These are phyloP conservation scores for Talaromyces marneffei DNA, from an alignment of 2,329 filamentous ascomycete genomes.

Conservation along the genomic window DNA sequence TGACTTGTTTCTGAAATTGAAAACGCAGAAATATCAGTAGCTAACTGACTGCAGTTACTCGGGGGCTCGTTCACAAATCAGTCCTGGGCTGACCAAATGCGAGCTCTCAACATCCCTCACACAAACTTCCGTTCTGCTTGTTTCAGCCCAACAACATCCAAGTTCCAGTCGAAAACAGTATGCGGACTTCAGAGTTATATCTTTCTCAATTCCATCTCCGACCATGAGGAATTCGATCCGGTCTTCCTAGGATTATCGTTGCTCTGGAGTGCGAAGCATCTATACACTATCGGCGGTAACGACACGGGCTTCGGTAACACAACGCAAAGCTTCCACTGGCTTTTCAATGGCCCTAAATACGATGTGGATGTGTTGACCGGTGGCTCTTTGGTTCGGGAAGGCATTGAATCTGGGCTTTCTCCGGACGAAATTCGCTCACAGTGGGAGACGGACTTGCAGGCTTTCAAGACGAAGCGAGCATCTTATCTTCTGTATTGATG, in stretches of 20 bases:
- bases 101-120: conserved; percentile 1
- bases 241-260: conserved; percentile 8
- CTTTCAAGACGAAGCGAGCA: conserved; percentile 1
- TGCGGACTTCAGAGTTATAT: conserved; percentile 10
- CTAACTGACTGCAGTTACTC: conserved; percentile 7
- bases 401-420: conserved; percentile 8
- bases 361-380: conserved; percentile 11
- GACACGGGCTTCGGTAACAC: conserved; percentile 11
- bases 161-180: conserved; percentile 8
- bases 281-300: background rate
- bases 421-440: conserved; percentile 9
- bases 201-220: background rate
- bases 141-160: conserved; percentile 12
- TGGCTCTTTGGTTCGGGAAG: conserved; percentile 5
- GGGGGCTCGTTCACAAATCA: conserved; percentile 1
- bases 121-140: conserved; percentile 9
- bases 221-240: conserved; percentile 6
- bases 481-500: conserved; percentile 7
- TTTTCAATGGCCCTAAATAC: conserved; percentile 9
- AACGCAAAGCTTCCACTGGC: conserved; percentile 13
- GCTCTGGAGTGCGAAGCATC: conserved; percentile 11
- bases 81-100: conserved; percentile 7
- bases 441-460: conserved; percentile 1
- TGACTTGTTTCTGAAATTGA: no score
- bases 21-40: background rate